Conservation (phyloP, 2,329 filamentous ascomycete genomes). For the Pseudogymnoascus sp. region DNA sequence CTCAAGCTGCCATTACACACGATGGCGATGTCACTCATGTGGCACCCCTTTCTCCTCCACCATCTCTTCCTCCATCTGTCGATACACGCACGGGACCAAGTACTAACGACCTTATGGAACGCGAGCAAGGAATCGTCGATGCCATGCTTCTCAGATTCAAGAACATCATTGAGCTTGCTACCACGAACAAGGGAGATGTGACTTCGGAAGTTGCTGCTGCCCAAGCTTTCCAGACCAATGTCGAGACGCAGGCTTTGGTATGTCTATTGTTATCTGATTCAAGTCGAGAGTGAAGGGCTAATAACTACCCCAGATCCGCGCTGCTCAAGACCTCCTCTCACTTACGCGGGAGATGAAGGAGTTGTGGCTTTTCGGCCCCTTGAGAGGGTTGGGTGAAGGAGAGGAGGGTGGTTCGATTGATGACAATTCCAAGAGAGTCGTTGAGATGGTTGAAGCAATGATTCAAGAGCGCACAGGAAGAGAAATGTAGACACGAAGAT, state of each 20-base stretch:
- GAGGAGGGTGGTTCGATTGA: constrained; percentile 34
- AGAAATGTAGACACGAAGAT: not conserved
- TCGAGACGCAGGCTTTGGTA: constrained; percentile 28
- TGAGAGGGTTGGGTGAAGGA: constrained; percentile 38
- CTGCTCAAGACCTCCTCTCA: constrained; percentile 37
- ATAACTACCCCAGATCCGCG: constrained; percentile 22
- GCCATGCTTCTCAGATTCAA: constrained; percentile 39
- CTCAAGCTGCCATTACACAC: not conserved
- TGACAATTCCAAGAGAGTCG: constrained; percentile 29
- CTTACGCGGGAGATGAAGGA: constrained; percentile 43
- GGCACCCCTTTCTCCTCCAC: not conserved
- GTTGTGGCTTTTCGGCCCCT: constrained; percentile 43
- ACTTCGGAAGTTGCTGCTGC: constrained; percentile 27
- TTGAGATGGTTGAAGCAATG: constrained; percentile 25
- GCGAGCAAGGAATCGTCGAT: constrained; percentile 39
- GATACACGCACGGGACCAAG: not conserved
- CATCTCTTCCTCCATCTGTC: not conserved
- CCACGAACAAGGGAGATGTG: constrained; percentile 22
- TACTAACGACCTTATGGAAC: constrained; percentile 32
- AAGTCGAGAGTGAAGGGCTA: not conserved
- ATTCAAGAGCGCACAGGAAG: constrained; percentile 15
- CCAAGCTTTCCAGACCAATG: constrained; percentile 27
- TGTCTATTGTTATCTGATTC: constrained; percentile 7
- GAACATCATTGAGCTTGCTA: constrained; percentile 32
- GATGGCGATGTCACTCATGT: not conserved